Percentiles rank a stretch among this genome's conserved stretches.
Conservation (phyloP, 495 filamentous ascomycete species). For the Aspergillus nidulans region DNA sequence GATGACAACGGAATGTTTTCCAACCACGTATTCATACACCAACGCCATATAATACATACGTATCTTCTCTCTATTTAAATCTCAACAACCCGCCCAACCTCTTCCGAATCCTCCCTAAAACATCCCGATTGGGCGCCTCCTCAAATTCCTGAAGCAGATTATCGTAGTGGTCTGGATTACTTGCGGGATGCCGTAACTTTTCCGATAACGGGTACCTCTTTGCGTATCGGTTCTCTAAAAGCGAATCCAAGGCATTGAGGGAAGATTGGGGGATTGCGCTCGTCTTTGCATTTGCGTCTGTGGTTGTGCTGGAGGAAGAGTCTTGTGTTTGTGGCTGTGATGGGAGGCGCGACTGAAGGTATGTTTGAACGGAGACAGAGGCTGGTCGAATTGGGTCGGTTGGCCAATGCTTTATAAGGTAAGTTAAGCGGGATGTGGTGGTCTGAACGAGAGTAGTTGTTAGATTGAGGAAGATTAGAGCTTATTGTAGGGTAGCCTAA, state of each 20-base stretch:
- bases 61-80: conserved; percentile 35
- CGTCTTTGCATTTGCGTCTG: conserved; percentile 15
- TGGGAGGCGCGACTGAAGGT: conserved; percentile 57
- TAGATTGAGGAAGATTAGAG: not conserved
- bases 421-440: conserved; percentile 53
- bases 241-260: conserved; percentile 67
- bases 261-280: conserved; percentile 51
- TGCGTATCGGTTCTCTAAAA: conserved; percentile 70
- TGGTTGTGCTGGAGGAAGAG: conserved; percentile 15
- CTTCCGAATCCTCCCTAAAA: conserved; percentile 50
- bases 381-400: conserved; percentile 71
- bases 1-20: not conserved
- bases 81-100: conserved; percentile 62
- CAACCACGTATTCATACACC: not conserved
- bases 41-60: not conserved
- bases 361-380: conserved; percentile 63
- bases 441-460: conserved; percentile 22
- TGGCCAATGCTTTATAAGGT: conserved; percentile 70
- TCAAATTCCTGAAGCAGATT: conserved; percentile 67
- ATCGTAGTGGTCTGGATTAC: conserved; percentile 73
- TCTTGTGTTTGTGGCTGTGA: conserved; percentile 12
- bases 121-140: conserved; percentile 62
- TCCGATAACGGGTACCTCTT: conserved; percentile 62
- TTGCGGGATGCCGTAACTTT: conserved; percentile 61
- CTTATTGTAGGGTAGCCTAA: not conserved